These are phyloP conservation scores for Pseudogymnoascus sp. DNA, from an alignment of 2,329 filamentous ascomycete genomes.

Conservation along the genomic window DNA sequence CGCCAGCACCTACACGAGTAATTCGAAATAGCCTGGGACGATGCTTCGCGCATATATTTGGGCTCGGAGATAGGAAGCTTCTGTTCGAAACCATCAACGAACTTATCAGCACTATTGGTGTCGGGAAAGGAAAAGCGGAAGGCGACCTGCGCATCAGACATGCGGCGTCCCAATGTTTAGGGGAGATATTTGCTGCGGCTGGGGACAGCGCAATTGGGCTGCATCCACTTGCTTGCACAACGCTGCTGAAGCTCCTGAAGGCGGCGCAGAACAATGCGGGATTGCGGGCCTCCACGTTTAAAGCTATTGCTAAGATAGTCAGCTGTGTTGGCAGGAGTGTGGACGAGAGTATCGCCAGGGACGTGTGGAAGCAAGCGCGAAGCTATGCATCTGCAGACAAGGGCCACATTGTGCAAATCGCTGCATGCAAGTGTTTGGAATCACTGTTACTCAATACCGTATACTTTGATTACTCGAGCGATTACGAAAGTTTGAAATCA, in stretches of 20 bases:
- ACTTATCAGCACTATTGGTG: constrained; percentile 62
- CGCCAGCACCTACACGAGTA: constrained; percentile 77
- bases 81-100: constrained; percentile 95
- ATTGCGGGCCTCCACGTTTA: constrained; percentile 69
- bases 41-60: constrained; percentile 75
- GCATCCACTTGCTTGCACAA: constrained; percentile 63
- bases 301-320: constrained; percentile 65
- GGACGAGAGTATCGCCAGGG: constrained; percentile 77
- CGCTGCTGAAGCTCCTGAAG: constrained; percentile 61
- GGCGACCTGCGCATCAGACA: constrained; percentile 73
- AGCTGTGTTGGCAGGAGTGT: constrained; percentile 66
- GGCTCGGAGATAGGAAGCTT: constrained; percentile 78
- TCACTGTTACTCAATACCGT: constrained; percentile 61
- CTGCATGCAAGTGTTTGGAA: constrained; percentile 72
- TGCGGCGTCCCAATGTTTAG: constrained; percentile 78
- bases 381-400: constrained; percentile 72
- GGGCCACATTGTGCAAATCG: constrained; percentile 68
- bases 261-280: constrained; percentile 71
- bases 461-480: constrained; percentile 79
- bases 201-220: constrained; percentile 87
- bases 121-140: constrained; percentile 65
- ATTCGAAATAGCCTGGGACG: constrained; percentile 82
- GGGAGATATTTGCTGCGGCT: constrained; percentile 82
- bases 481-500: constrained; percentile 82
- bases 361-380: constrained; percentile 87